Base-by-base conservation (phyloP, 2,329 filamentous ascomycete species). In the Aspergillus uvarum region DNA sequence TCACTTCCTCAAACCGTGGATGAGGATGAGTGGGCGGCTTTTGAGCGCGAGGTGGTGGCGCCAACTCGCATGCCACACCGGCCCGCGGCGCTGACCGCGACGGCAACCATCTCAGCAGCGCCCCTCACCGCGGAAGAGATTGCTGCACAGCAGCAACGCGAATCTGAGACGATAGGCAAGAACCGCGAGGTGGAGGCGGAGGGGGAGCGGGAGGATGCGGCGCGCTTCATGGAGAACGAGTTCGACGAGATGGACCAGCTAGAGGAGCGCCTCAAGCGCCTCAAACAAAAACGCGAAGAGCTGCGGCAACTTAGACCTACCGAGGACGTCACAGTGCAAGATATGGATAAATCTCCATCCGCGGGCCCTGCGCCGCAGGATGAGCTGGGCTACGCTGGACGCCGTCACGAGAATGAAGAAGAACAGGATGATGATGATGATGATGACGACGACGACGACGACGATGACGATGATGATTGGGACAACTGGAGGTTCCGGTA, bases 1-100 rank as follows among this genome's bases (percentile, higher is more conserved):
- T 57, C 64, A 55, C 47, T 65, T 10, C 26, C 60, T 12, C 56
- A 71, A 51, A 31, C 56, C 4, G 77, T 91, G 8, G 87, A 93
- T 71, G 91, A 96, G 70, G 86, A 88, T 56, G 90, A 95, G 75
- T 95, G 90, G 90, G 89, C 90, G 2, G 90, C 91, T 8, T 96
- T 96, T 71, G 89, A 96, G 72, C 89, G 90, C 2, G 91, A 96
- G 56, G 87, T 96, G 58, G 89, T 87, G 7, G 78, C 73, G 47
- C 74, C 77, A 53, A 74, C 76, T 8, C 74, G 74, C 58, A 62
- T 64, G 48, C 69, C 67, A 16, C 69, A 75, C 48, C 63, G 68
- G 22, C 70, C 70, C 22, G 68, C 72, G 44, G 72, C 73, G 4
- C 58, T 76, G 54, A 62, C 70, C 5, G 68, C 74, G 1, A 68